These are phyloP conservation scores for Alnus rubra DNA, from an alignment of 306 rosid genomes.

Conservation along the genomic window DNA sequence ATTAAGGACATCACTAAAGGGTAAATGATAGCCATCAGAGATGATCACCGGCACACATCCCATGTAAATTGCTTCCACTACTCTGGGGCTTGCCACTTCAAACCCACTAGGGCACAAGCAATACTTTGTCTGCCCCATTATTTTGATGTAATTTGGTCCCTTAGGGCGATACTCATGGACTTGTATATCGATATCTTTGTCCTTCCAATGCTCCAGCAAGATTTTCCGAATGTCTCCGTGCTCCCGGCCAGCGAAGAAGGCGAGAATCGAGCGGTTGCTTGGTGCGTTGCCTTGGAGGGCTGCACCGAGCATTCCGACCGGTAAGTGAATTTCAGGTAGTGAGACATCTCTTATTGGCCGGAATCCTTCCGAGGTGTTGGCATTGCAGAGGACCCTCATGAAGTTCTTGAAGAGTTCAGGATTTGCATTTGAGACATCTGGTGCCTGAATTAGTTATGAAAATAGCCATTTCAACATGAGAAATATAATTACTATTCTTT, in stretches of 20 bases:
- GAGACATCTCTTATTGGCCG: constrained; percentile 59
- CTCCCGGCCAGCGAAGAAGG: constrained; percentile 68
- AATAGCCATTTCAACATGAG: background rate
- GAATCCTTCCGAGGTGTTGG: constrained; percentile 76
- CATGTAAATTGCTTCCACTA: constrained; percentile 64
- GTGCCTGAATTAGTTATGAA: constrained; percentile 45
- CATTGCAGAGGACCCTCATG: constrained; percentile 69
- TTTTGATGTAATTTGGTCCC: constrained; percentile 49
- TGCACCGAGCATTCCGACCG: constrained; percentile 50
- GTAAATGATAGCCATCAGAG: constrained; percentile 54
- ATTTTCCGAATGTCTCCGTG: constrained; percentile 58
- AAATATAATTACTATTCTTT: background rate
- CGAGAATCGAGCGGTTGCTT: constrained; percentile 40
- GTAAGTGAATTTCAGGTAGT: constrained; percentile 62
- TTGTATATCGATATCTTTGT: constrained; percentile 53
- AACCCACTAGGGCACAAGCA: constrained; percentile 85
- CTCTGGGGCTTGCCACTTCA: constrained; percentile 86
- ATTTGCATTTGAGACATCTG: constrained; percentile 53
- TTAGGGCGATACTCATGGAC: constrained; percentile 62
- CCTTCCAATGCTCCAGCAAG: constrained; percentile 61
- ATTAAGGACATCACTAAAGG: constrained; percentile 75
- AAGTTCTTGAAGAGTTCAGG: constrained; percentile 54
- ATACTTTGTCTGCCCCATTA: constrained; percentile 63
- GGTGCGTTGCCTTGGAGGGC: constrained; percentile 32
- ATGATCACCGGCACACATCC: constrained; percentile 79